Percentiles rank a stretch among this genome's conserved stretches.
Conservation (phyloP, 2,329 filamentous ascomycete species). For the Cryphonectria japonica region DNA sequence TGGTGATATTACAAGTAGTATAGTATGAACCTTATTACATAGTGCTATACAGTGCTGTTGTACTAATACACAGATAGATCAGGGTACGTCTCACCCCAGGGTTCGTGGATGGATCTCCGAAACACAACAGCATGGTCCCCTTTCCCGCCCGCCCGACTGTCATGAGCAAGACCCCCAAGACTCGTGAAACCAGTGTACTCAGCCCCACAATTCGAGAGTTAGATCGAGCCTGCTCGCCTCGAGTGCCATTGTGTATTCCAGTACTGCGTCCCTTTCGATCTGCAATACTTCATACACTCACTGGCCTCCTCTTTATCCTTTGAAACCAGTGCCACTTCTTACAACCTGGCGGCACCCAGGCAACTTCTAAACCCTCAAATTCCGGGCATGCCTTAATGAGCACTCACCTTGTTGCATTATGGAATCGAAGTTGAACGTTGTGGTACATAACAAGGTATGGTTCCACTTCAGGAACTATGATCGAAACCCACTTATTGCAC, state of each 20-base stretch:
- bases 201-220: neutral
- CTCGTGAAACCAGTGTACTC: neutral
- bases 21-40: neutral
- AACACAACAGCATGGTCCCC: neutral
- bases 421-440: slow-evolving; percentile 43
- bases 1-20: neutral
- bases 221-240: neutral
- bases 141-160: neutral
- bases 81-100: neutral
- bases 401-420: slow-evolving; percentile 43
- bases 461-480: no score
- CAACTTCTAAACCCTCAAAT: neutral
- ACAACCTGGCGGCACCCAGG: neutral
- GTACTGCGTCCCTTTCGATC: neutral
- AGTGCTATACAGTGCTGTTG: neutral
- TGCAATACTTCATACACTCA: neutral
- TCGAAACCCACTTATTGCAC: slow-evolving; percentile 36
- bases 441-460: no score
- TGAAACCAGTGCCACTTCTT: neutral
- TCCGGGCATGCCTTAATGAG: no score
- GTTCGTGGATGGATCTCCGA: neutral
- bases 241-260: slow-evolving; percentile 38
- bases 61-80: neutral
- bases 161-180: neutral
- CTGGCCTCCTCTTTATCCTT: neutral